Evolutionary conservation across 345 rosid species (phyloP).

Genomic region (Schrenkiella parvula): DNA sequence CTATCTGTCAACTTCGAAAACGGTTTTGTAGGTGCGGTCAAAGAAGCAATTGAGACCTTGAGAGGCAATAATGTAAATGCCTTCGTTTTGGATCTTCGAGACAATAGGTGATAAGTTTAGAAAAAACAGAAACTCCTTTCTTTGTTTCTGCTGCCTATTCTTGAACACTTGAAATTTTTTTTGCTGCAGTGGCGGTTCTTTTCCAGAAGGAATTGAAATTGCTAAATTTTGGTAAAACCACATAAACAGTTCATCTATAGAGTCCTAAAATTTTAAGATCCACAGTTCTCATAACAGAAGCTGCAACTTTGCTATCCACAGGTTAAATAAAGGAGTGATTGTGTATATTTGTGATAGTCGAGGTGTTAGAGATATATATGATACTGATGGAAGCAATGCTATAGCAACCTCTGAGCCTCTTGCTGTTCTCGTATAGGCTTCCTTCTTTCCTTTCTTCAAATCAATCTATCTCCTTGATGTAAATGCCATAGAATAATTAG

Average conservation of each 20-base stretch:
- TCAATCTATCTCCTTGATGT: neutral
- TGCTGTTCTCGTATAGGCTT: slow-evolving; percentile 62
- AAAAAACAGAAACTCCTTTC: slow-evolving; percentile 6
- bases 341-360: slow-evolving; percentile 85
- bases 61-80: slow-evolving; percentile 65
- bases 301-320: slow-evolving; percentile 28
- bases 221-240: slow-evolving; percentile 74
- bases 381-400: slow-evolving; percentile 80
- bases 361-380: slow-evolving; percentile 88
- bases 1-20: neutral
- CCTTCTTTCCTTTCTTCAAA: neutral
- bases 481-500: neutral
- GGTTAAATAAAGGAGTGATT: slow-evolving; percentile 95
- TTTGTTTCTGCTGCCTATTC: slow-evolving; percentile 14
- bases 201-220: slow-evolving; percentile 95
- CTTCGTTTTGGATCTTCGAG: slow-evolving; percentile 92
- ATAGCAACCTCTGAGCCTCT: slow-evolving; percentile 78
- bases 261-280: neutral
- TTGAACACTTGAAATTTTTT: slow-evolving; percentile 35
- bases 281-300: neutral
- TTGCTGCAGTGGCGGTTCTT: slow-evolving; percentile 90
- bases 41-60: slow-evolving; percentile 71
- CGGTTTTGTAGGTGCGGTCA: slow-evolving; percentile 62
- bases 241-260: neutral
- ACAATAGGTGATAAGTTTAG: slow-evolving; percentile 69